Conservation (phyloP, 805 yeast genomes). For the Yamadazyma endophytica region DNA sequence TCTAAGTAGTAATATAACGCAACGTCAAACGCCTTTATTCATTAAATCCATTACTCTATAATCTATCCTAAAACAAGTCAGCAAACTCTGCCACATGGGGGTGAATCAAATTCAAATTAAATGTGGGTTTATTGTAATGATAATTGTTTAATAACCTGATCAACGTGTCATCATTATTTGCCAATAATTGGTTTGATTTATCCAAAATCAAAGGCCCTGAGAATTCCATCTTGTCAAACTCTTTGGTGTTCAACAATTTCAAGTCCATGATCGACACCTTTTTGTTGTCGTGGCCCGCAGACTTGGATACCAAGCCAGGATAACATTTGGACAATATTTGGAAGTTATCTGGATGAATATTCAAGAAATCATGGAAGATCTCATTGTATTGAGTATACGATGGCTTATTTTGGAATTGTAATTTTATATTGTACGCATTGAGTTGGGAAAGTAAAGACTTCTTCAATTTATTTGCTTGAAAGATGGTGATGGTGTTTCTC, state of each 20-base stretch:
- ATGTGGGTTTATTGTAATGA: conserved; percentile 21
- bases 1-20: no score
- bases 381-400: conserved; percentile 22
- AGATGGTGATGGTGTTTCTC: conserved; percentile 11
- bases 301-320: conserved; percentile 4
- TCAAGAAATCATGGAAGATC: conserved; percentile 22
- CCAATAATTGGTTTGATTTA: conserved; percentile 35
- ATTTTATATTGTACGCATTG: conserved; percentile 7
- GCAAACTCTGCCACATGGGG: conserved; percentile 44
- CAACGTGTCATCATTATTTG: conserved; percentile 34
- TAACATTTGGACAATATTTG: conserved; percentile 15
- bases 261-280: conserved; percentile 13
- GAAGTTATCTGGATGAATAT: conserved; percentile 34
- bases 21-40: no score
- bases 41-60: not conserved
- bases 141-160: conserved; percentile 39
- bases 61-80: conserved; percentile 30
- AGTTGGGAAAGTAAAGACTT: conserved; percentile 8
- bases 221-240: conserved; percentile 12
- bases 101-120: conserved; percentile 31
- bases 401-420: conserved; percentile 13
- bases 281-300: conserved; percentile 1
- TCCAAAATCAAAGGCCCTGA: conserved; percentile 29
- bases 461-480: conserved; percentile 8
- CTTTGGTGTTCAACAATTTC: conserved; percentile 7